phyloP scores from a whole-genome alignment of 164 flowering plant species.

The Pachysandra terminalis region DNA sequence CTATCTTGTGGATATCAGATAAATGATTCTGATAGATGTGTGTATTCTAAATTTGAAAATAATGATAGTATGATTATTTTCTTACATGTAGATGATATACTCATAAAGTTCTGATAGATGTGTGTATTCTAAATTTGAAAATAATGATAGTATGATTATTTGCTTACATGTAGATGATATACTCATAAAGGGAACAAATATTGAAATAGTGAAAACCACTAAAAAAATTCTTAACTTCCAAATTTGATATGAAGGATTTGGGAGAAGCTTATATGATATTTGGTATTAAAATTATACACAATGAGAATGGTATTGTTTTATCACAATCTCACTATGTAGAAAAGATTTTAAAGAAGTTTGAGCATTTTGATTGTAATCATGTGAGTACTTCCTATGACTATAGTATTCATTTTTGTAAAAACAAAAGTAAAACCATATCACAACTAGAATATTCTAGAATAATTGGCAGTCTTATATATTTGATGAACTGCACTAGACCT shows the following conservation, averaged over 20 bases:
- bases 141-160: neutral
- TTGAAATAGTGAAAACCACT: neutral
- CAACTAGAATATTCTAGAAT: slow-evolving; percentile 7
- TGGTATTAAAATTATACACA: neutral
- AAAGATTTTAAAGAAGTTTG: neutral
- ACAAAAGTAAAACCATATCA: neutral
- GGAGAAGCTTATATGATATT: neutral
- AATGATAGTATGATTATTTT: neutral
- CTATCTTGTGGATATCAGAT: neutral
- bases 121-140: neutral
- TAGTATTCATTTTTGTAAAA: neutral
- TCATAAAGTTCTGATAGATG: neutral
- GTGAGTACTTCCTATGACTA: neutral
- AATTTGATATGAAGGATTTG: neutral
- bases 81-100: neutral
- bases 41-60: no score
- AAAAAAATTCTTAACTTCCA: neutral
- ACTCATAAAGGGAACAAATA: neutral
- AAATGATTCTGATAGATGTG: neutral
- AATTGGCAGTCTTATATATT: slow-evolving; percentile 7
- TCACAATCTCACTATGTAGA: neutral
- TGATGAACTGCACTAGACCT: slow-evolving; percentile 1
- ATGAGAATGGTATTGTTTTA: neutral
- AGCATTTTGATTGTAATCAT: neutral
- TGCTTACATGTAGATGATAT: neutral